phyloP scores from a whole-genome alignment of 2,329 filamentous ascomycete genomes.

The Phyllosticta citrichinensis region DNA sequence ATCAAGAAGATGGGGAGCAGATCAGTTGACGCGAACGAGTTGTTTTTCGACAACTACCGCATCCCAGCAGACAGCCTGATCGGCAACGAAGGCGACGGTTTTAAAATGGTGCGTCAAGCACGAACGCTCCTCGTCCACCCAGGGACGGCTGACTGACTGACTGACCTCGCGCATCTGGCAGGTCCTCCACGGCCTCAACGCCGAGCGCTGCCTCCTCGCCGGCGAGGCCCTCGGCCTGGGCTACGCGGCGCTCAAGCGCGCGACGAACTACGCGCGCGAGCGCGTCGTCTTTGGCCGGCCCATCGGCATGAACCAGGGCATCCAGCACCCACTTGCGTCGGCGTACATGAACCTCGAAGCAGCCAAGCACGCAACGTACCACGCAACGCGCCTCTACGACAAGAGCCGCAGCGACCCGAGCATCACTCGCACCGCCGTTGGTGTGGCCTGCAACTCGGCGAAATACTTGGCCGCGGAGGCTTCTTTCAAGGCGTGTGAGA shows the following conservation, averaged over 20 bases:
- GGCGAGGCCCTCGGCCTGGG: slow-evolving; percentile 73
- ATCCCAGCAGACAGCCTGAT: slow-evolving; percentile 57
- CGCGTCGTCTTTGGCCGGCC: slow-evolving; percentile 45
- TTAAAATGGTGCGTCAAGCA: slow-evolving; percentile 51
- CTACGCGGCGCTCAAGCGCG: slow-evolving; percentile 49
- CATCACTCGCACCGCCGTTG: slow-evolving; percentile 37
- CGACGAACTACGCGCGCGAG: slow-evolving; percentile 38
- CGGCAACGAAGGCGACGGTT: slow-evolving; percentile 64
- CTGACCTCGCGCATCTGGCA: slow-evolving; percentile 14
- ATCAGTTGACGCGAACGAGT: slow-evolving; percentile 75
- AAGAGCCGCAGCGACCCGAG: slow-evolving; percentile 29
- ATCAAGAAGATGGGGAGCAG: slow-evolving; percentile 83
- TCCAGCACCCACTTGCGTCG: slow-evolving; percentile 48
- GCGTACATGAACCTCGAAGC: slow-evolving; percentile 54
- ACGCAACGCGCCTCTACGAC: slow-evolving; percentile 50
- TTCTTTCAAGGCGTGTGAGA: slow-evolving; percentile 50
- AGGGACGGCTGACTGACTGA: no score
- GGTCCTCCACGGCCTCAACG: slow-evolving; percentile 39
- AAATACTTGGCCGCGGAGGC: slow-evolving; percentile 53
- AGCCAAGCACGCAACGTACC: slow-evolving; percentile 51
- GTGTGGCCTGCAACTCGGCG: slow-evolving; percentile 46
- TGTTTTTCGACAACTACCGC: slow-evolving; percentile 73
- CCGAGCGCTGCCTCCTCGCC: slow-evolving; percentile 43
- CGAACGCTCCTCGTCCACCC: no score
- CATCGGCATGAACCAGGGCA: slow-evolving; percentile 51